These are phyloP conservation scores for Saccharomycopsis schoenii DNA, from an alignment of 805 yeast species.

Conservation along the genomic window DNA sequence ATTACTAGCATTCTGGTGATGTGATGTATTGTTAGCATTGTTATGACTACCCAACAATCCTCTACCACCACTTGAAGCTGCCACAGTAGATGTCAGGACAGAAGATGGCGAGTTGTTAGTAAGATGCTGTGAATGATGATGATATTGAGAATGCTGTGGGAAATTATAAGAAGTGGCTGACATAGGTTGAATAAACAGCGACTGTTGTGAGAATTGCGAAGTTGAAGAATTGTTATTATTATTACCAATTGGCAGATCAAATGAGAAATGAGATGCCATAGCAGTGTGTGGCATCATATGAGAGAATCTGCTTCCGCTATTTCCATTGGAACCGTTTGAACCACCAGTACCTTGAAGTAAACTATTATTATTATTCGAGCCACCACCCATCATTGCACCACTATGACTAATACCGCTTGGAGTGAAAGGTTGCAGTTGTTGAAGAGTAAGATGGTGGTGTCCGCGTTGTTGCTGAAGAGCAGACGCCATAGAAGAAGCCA, in stretches of 20 bases:
- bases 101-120: not conserved
- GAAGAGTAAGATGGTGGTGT: not conserved
- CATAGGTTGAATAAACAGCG: not conserved
- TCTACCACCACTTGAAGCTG: not conserved
- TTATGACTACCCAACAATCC: not conserved
- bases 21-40: not conserved
- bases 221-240: not conserved
- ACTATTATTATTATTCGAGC: not conserved
- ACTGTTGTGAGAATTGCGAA: not conserved
- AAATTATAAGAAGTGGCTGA: not conserved
- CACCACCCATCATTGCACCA: not conserved
- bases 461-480: not conserved
- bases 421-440: not conserved
- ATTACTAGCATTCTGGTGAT: not conserved
- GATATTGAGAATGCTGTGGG: not conserved
- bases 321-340: not conserved
- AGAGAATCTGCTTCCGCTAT: not conserved
- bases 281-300: conserved; percentile 4
- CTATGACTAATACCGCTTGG: not conserved
- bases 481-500: not conserved
- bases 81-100: not conserved
- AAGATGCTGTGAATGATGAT: not conserved
- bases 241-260: not conserved
- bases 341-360: not conserved
- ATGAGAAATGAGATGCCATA: not conserved